Evolutionary conservation across 1,284 basidiomycete species (phyloP), one percentile per base, ranked within the genome.

Genomic region (Pseudozyma tsukubaensis): DNA sequence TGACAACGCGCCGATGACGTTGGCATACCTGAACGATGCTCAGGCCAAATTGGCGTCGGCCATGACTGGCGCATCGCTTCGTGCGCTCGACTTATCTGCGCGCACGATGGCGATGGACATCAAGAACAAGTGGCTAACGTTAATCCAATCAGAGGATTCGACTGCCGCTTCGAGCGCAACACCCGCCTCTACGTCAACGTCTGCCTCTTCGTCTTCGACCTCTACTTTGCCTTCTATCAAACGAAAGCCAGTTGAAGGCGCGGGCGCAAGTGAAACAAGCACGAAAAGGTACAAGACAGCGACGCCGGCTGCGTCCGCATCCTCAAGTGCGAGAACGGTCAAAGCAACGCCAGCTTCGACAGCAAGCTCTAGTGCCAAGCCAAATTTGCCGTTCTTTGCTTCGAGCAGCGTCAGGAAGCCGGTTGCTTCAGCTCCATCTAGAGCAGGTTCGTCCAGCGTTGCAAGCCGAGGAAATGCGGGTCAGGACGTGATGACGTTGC

Each of bases 1-100:
- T 9, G 61, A 61, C 2, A 55, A 44, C 10, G 64, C 72, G 9
- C 66, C 72, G 1, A 76, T 80, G 50, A 52, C 58, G 48, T 53
- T 51, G 7, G 73, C 62, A 0, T 76, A 80, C 39, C 72, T 80
- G 34, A 69, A 57, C 34, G 78, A 80, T 44, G 76, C n/a, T n/a
- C n/a, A 78, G 37, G 72, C 76, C 29, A 69, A 64, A 0, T 60
- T 78, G 3, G 78, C 74, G 6, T 77, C 77, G 37, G 58, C 73
- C 14, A 75, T 80, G 37, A 71, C 71, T 3, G 78, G 71, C 8
- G 74, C 65, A 7, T 63, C 63, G 8, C 51, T 65, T 2, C 76
- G 78, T 13, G 65, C 72, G 2, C 59, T 53, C 8, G 70, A 62
- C 12, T 56, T 60, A 4, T 37, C 50, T 6, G 76, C 74, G 12